These are phyloP conservation scores for Hura crepitans DNA, from an alignment of 441 rosid genomes.

Conservation along the genomic window DNA sequence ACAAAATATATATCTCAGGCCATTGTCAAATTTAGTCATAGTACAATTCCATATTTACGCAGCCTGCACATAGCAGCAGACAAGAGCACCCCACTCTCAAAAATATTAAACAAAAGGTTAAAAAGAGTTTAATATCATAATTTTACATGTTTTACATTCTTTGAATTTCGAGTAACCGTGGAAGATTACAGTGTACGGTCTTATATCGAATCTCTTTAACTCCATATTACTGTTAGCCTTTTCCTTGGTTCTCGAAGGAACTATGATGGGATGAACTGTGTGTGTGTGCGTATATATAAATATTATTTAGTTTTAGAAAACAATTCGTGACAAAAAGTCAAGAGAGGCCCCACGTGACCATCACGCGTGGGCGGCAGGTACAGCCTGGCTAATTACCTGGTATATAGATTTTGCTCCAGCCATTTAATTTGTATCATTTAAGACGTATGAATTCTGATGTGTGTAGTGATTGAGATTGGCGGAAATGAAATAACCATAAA, in stretches of 20 bases:
- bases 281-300: too few species aligned
- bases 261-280: too few species aligned
- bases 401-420: neutral
- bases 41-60: constrained; percentile 28
- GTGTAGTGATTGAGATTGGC: too few species aligned
- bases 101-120: neutral
- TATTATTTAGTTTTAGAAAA: neutral
- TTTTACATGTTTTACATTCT: neutral
- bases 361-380: neutral
- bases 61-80: constrained; percentile 20
- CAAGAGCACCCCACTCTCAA: neutral
- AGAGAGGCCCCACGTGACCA: constrained; percentile 7
- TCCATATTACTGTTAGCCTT: too few species aligned
- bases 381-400: neutral
- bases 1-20: neutral
- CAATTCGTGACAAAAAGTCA: neutral
- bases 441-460: too few species aligned
- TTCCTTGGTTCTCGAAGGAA: too few species aligned
- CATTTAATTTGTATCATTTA: too few species aligned
- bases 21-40: constrained; percentile 16
- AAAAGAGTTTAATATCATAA: neutral
- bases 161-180: neutral
- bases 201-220: neutral
- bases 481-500: too few species aligned
- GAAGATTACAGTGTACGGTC: neutral